These are phyloP conservation scores for Fomitopsis serialis DNA, from an alignment of 768 basidiomycete genomes.

Conservation along the genomic window DNA sequence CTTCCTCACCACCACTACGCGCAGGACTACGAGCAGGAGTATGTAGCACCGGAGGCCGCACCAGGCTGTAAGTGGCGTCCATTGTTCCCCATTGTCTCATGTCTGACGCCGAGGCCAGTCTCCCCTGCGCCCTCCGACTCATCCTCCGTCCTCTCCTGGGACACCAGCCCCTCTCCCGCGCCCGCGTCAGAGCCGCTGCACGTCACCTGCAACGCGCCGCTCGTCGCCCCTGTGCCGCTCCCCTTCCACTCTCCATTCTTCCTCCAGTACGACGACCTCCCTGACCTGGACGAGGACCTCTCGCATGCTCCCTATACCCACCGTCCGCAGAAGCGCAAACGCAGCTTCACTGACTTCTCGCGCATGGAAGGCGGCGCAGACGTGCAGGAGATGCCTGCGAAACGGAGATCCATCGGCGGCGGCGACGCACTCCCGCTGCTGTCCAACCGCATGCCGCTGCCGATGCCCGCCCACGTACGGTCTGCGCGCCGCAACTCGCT, in stretches of 20 bases:
- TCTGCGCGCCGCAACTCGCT: background rate
- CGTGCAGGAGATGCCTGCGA: background rate
- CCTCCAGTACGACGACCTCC: slow-evolving; percentile 62
- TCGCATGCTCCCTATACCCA: slow-evolving; percentile 65
- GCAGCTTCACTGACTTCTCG: slow-evolving; percentile 18
- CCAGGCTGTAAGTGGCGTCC: slow-evolving; percentile 20
- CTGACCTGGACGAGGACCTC: slow-evolving; percentile 64
- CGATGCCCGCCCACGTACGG: background rate
- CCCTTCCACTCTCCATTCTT: slow-evolving; percentile 68
- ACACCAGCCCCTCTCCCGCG: slow-evolving; percentile 22
- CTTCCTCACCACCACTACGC: slow-evolving; percentile 12
- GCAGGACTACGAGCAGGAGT: slow-evolving; percentile 11
- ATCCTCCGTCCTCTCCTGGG: slow-evolving; percentile 20
- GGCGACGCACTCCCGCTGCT: background rate
- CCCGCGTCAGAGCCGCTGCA: slow-evolving; percentile 29
- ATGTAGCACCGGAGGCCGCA: slow-evolving; percentile 7
- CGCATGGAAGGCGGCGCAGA: background rate
- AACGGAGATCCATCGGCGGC: background rate
- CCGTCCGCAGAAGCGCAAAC: slow-evolving; percentile 52
- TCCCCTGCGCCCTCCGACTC: slow-evolving; percentile 37
- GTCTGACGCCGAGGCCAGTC: slow-evolving; percentile 20
- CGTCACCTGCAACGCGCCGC: slow-evolving; percentile 62
- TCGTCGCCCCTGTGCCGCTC: slow-evolving; percentile 62
- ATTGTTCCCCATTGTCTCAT: background rate
- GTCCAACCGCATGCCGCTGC: background rate